phyloP scores from a whole-genome alignment of 1,284 basidiomycete genomes.

The Kalmanozyma brasiliensis region DNA sequence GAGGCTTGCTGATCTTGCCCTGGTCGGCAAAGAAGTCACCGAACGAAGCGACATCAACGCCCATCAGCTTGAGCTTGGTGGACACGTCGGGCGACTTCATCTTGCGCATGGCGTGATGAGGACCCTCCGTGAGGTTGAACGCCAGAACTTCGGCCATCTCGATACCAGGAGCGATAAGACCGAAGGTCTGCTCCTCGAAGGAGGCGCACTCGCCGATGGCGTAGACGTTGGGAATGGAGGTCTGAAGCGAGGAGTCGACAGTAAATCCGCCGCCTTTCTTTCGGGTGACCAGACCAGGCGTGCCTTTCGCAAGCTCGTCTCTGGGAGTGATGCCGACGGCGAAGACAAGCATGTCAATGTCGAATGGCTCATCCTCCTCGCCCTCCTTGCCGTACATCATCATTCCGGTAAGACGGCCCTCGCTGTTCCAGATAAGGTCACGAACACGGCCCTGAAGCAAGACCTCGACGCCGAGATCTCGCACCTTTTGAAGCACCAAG shows the following conservation, averaged over 20 bases:
- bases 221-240: conserved; percentile 74
- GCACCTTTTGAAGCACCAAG: conserved; percentile 77
- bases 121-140: conserved; percentile 75
- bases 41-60: conserved; percentile 79
- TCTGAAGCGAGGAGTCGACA: conserved; percentile 74
- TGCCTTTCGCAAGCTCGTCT: conserved; percentile 74
- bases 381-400: conserved; percentile 55
- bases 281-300: conserved; percentile 67
- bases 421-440: conserved; percentile 44
- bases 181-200: conserved; percentile 77
- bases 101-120: conserved; percentile 70
- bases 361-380: conserved; percentile 64
- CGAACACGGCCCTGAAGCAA: conserved; percentile 73
- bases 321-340: conserved; percentile 73
- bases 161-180: conserved; percentile 77
- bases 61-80: conserved; percentile 79
- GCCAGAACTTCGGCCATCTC: conserved; percentile 81
- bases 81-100: conserved; percentile 76
- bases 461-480: conserved; percentile 76
- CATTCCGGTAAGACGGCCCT: conserved; percentile 53
- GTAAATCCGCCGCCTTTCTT: conserved; percentile 74
- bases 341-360: conserved; percentile 68
- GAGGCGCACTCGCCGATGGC: conserved; percentile 81
- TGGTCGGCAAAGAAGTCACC: conserved; percentile 80
- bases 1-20: conserved; percentile 64